These are phyloP conservation scores for Phoenix roebelenii DNA, from an alignment of 176 grass and related monocot species.

Conservation along the genomic window DNA sequence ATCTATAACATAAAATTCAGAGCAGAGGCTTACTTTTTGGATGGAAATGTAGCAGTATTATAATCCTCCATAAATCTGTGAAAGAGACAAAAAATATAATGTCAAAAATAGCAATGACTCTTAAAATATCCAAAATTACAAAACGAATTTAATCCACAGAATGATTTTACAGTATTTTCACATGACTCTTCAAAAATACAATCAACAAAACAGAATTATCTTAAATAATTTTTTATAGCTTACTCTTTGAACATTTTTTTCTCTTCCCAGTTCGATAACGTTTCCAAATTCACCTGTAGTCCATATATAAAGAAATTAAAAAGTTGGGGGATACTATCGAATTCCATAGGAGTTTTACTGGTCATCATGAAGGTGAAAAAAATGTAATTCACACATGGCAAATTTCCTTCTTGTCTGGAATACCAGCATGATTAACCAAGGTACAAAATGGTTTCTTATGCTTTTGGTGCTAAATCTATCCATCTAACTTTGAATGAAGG, in stretches of 20 bases:
- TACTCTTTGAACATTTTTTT: conserved; percentile 98
- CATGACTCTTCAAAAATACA: no score
- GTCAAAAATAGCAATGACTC: conserved; percentile 16
- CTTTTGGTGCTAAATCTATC: no score
- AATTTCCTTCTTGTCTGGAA: no score
- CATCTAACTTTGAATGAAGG: no score
- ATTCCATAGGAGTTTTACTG: not conserved
- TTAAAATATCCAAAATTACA: not conserved
- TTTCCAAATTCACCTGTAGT: conserved; percentile 75
- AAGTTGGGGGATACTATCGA: not conserved
- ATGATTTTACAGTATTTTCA: no score
- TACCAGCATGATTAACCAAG: no score
- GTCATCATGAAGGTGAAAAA: not conserved
- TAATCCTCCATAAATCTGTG: conserved; percentile 98
- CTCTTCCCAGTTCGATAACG: conserved; percentile 93
- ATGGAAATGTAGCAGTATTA: conserved; percentile 91
- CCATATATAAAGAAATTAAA: not conserved
- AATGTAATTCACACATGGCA: no score
- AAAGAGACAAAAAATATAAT: conserved; percentile 7
- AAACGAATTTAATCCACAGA: no score
- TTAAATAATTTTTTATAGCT: conserved; percentile 18
- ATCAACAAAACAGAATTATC: no score
- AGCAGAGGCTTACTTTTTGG: conserved; percentile 60
- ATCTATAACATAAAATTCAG: not conserved
- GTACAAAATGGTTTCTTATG: no score